Conservation (phyloP, 176 grass and related monocot species). For the Avena sativa region DNA sequence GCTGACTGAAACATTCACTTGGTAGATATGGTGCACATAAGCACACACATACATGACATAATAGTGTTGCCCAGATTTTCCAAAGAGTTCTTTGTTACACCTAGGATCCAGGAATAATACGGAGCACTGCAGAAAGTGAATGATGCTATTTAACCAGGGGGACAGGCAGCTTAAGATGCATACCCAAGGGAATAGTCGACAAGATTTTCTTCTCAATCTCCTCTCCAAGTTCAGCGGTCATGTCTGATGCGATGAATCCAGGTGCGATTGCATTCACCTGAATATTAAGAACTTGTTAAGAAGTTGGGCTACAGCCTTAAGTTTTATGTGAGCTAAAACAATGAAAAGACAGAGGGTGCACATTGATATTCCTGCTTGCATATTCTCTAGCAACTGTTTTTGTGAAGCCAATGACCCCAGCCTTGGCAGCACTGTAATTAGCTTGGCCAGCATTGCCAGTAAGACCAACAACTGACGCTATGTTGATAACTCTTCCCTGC, state of each 20-base stretch:
- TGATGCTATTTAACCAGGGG: not conserved
- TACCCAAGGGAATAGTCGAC: slow-evolving; percentile 88
- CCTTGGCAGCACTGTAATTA: slow-evolving; percentile 94
- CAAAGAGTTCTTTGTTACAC: not conserved
- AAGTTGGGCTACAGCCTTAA: not conserved
- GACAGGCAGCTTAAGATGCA: not conserved
- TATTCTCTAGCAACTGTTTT: slow-evolving; percentile 98
- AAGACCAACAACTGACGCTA: slow-evolving; percentile 95
- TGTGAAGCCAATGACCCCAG: slow-evolving; percentile 96
- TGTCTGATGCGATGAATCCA: slow-evolving; percentile 94
- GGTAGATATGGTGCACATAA: not conserved
- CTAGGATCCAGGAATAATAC: too few species aligned
- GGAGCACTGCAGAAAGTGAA: not conserved
- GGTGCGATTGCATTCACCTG: slow-evolving; percentile 97
- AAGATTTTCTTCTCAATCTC: slow-evolving; percentile 95
- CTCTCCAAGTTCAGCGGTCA: slow-evolving; percentile 86
- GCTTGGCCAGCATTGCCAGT: slow-evolving; percentile 93
- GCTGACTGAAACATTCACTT: not conserved
- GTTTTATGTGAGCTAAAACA: not conserved
- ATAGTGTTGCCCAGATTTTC: not conserved
- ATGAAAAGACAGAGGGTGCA: slow-evolving; percentile 37
- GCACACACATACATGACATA: not conserved
- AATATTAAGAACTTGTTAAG: slow-evolving; percentile 47
- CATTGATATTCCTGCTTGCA: slow-evolving; percentile 97
- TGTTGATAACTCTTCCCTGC: slow-evolving; percentile 93